Evolutionary conservation across 805 yeast genomes (phyloP).

Genomic region (Candida caryicola): DNA sequence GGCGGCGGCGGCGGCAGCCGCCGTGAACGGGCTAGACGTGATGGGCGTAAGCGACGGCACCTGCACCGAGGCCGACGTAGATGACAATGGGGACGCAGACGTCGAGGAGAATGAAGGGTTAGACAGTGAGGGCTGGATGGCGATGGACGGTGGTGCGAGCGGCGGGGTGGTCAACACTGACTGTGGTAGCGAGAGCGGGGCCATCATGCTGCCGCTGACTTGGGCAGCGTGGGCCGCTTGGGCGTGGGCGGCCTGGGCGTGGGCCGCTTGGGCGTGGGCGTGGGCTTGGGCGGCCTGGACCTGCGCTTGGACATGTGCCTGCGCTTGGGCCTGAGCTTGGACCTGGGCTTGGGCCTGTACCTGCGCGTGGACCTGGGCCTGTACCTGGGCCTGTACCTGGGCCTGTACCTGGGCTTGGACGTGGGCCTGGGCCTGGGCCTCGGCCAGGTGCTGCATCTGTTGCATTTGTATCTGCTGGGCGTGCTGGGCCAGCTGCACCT

Average conservation of each 20-base stretch:
- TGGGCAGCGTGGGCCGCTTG: slow-evolving; percentile 3
- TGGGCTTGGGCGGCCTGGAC: background rate
- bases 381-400: background rate
- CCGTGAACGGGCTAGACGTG: slow-evolving; percentile 10
- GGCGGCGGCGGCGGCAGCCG: slow-evolving; percentile 11
- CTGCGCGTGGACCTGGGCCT: background rate
- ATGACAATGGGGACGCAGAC: background rate
- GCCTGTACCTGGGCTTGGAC: background rate
- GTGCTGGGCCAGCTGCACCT: slow-evolving; percentile 3
- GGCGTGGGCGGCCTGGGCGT: background rate
- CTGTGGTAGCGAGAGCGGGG: background rate
- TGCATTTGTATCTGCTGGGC: slow-evolving; percentile 1
- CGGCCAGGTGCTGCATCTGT: slow-evolving; percentile 1
- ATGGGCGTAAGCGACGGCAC: slow-evolving; percentile 12
- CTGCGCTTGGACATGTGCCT: background rate
- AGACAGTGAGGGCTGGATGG: slow-evolving; percentile 2
- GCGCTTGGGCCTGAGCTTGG: background rate
- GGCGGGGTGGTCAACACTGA: slow-evolving; percentile 1
- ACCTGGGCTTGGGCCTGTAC: background rate
- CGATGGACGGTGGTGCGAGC: slow-evolving; percentile 8
- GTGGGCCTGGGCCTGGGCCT: slow-evolving; percentile 3
- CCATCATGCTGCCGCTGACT: slow-evolving; percentile 5
- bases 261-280: background rate
- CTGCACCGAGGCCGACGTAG: background rate
- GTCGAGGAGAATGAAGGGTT: background rate